A percentile compares a stretch with the other conserved stretches of the same genome.
phyloP scores from a whole-genome alignment of 2,329 filamentous ascomycete species.

The Atkinsonella texensis region DNA sequence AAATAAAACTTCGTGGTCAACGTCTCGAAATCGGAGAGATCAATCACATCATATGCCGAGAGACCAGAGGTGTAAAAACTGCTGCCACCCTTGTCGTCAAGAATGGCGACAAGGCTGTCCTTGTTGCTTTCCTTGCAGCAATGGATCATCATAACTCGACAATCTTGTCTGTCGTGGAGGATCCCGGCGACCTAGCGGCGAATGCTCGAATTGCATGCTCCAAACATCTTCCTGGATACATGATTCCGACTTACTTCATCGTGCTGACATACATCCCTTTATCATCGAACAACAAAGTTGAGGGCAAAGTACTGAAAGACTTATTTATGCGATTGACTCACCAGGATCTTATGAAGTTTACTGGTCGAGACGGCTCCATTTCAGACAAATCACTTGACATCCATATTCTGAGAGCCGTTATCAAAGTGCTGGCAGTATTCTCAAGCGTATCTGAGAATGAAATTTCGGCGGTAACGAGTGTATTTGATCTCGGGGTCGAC shows the following conservation, averaged over 20 bases:
- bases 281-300: slow-evolving; percentile 82
- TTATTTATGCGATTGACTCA: slow-evolving; percentile 52
- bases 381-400: slow-evolving; percentile 19
- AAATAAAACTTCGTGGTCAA: slow-evolving; percentile 84
- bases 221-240: slow-evolving; percentile 63
- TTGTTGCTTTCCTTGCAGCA: slow-evolving; percentile 59
- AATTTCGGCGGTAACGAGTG: slow-evolving; percentile 46
- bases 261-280: slow-evolving; percentile 61
- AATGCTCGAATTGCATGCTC: slow-evolving; percentile 52
- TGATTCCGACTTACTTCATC: slow-evolving; percentile 81
- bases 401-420: slow-evolving; percentile 34
- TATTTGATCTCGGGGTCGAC: slow-evolving; percentile 80
- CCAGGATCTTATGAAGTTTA: slow-evolving; percentile 48
- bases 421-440: slow-evolving; percentile 41
- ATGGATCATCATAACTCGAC: not conserved
- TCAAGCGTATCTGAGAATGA: slow-evolving; percentile 29
- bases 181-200: slow-evolving; percentile 26
- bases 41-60: slow-evolving; percentile 64
- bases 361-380: slow-evolving; percentile 16
- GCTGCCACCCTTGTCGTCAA: slow-evolving; percentile 64
- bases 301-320: slow-evolving; percentile 54
- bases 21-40: slow-evolving; percentile 85
- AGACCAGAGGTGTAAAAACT: slow-evolving; percentile 47
- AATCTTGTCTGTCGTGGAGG: slow-evolving; percentile 14
- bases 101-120: slow-evolving; percentile 67